phyloP scores from a whole-genome alignment of 2,329 filamentous ascomycete genomes.

The Malbranchea zuffiana region DNA sequence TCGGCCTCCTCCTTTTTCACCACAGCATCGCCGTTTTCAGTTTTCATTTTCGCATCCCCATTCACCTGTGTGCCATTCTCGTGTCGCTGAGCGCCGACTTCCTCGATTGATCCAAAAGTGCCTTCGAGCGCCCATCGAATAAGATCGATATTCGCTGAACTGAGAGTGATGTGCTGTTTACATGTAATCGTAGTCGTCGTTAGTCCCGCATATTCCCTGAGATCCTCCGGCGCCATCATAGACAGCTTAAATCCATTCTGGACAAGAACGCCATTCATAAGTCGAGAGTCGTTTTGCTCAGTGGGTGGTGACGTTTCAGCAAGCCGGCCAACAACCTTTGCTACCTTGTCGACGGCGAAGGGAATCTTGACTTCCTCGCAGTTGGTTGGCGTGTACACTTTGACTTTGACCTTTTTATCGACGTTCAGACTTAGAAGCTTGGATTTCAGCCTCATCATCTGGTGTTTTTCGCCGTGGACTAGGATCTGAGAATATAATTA shows the following conservation, averaged over 20 bases:
- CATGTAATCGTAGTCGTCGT: conserved; percentile 91
- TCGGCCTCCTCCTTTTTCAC: conserved; percentile 31
- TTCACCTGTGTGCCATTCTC: conserved; percentile 19
- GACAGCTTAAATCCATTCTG: conserved; percentile 97
- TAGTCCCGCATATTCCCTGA: conserved; percentile 91
- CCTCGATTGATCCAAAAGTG: conserved; percentile 78
- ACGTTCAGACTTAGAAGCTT: conserved; percentile 88
- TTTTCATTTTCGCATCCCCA: conserved; percentile 30
- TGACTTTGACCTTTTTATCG: conserved; percentile 67
- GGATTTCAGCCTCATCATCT: conserved; percentile 95
- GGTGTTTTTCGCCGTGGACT: conserved; percentile 92
- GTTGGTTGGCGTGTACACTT: conserved; percentile 88
- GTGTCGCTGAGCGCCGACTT: conserved; percentile 23
- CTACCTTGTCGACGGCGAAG: conserved; percentile 89
- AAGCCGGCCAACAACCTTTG: conserved; percentile 89
- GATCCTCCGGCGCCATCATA: conserved; percentile 90
- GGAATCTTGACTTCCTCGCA: conserved; percentile 91
- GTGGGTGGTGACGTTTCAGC: conserved; percentile 65
- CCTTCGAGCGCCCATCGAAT: conserved; percentile 91
- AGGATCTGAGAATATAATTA: conserved; percentile 55
- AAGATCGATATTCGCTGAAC: conserved; percentile 77
- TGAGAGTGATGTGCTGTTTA: conserved; percentile 79
- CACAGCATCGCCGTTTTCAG: conserved; percentile 25
- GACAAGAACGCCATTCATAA: conserved; percentile 83
- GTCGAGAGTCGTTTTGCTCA: conserved; percentile 34